A percentile compares a stretch with the other conserved stretches of the same genome.
phyloP scores from a whole-genome alignment of 306 rosid species.

The Lagenaria siceraria region DNA sequence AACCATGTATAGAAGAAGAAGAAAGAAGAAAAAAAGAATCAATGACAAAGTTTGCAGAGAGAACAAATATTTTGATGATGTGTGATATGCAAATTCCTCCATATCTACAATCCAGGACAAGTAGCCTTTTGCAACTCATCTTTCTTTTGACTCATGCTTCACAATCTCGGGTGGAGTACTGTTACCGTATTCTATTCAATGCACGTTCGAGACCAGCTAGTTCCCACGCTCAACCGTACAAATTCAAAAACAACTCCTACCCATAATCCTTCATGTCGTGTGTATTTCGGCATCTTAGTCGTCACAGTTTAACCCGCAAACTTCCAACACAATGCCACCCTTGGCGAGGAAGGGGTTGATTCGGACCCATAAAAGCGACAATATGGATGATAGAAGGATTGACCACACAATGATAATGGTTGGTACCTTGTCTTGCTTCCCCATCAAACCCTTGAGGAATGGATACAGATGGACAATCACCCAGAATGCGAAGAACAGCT shows the following conservation, averaged over 20 bases:
- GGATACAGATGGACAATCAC: constrained; percentile 91
- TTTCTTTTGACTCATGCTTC: neutral
- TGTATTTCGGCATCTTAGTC: constrained; percentile 16
- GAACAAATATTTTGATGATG: constrained; percentile 8
- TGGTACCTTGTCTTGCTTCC: constrained; percentile 73
- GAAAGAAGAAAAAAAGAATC: constrained; percentile 7
- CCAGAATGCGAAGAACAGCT: constrained; percentile 79
- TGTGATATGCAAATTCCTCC: constrained; percentile 5
- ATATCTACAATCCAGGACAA: constrained; percentile 4
- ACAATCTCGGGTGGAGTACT: neutral
- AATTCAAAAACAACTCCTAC: constrained; percentile 15
- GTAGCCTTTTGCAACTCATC: constrained; percentile 12
- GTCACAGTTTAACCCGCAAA: constrained; percentile 75
- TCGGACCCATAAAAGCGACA: constrained; percentile 75
- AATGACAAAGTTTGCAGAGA: constrained; percentile 1
- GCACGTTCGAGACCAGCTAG: neutral
- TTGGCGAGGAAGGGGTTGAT: constrained; percentile 66
- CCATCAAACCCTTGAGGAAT: constrained; percentile 88
- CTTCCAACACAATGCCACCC: constrained; percentile 54
- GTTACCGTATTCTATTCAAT: neutral
- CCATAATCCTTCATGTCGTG: neutral
- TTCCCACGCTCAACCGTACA: neutral
- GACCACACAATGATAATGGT: constrained; percentile 85
- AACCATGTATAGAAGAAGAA: neutral
- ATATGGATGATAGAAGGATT: constrained; percentile 69